Conservation (phyloP, 129 eudicot species). For the Escallonia rubra region DNA sequence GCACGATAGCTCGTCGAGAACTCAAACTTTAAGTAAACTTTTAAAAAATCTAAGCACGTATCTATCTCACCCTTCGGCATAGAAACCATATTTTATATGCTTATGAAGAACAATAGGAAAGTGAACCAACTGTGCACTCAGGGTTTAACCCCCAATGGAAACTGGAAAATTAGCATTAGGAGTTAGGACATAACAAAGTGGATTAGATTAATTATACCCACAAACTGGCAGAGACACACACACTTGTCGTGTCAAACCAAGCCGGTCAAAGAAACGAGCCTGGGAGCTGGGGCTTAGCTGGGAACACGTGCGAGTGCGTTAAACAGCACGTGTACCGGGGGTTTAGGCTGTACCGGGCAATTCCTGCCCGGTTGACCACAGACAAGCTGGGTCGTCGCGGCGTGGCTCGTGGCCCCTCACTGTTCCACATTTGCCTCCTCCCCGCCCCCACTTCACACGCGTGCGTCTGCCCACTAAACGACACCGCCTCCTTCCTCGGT, state of each 20-base stretch:
- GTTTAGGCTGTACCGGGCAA: slow-evolving; percentile 31
- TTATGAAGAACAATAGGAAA: not conserved
- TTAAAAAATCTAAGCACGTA: no score
- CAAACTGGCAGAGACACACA: not conserved
- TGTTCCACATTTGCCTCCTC: slow-evolving; percentile 8
- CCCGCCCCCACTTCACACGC: slow-evolving; percentile 23
- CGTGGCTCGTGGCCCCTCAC: slow-evolving; percentile 23
- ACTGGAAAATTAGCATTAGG: not conserved
- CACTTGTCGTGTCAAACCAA: not conserved
- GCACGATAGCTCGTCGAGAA: no score
- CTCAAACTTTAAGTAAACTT: no score
- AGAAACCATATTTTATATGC: no score
- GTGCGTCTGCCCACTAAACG: slow-evolving; percentile 29
- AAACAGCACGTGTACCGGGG: slow-evolving; percentile 35
- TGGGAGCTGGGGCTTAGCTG: slow-evolving; percentile 15
- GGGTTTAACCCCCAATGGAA: not conserved
- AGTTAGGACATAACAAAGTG: not conserved
- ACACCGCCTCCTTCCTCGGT: slow-evolving; percentile 13
- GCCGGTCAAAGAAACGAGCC: not conserved
- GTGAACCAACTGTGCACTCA: not conserved
- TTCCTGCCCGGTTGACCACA: slow-evolving; percentile 71
- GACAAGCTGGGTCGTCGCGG: slow-evolving; percentile 40
- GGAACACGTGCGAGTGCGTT: slow-evolving; percentile 23
- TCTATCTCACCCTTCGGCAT: no score
- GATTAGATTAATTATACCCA: not conserved